Percentiles rank a stretch among this genome's conserved stretches.
Evolutionary conservation across 179 eudicot genomes (phyloP).

Genomic region (Gypsophila paniculata): DNA sequence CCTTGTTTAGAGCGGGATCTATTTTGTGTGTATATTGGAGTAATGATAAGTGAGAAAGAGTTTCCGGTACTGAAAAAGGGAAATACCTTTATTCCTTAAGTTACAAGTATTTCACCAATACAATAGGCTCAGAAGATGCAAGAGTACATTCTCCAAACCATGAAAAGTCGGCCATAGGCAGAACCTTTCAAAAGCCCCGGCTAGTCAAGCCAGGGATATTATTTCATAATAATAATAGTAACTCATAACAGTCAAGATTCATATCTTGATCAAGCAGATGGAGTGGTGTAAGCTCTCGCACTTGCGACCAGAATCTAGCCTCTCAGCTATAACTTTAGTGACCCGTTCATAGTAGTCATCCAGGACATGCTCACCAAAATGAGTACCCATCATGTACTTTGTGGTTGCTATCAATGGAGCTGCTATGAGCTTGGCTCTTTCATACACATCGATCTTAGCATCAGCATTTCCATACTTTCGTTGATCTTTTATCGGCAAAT

Average conservation of each 20-base stretch:
- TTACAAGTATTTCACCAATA: constrained; percentile 6
- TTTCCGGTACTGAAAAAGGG: neutral
- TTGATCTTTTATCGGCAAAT: constrained; percentile 9
- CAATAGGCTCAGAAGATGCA: neutral
- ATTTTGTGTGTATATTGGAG: neutral
- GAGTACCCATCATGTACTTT: constrained; percentile 23
- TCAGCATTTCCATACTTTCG: neutral
- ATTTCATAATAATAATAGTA: neutral
- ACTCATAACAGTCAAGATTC: neutral
- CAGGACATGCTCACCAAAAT: constrained; percentile 19
- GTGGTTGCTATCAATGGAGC: constrained; percentile 22
- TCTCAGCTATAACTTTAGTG: constrained; percentile 19
- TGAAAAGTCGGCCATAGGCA: neutral
- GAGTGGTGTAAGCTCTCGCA: constrained; percentile 22
- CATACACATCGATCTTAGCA: constrained; percentile 5
- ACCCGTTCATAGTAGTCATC: constrained; percentile 20
- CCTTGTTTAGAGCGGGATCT: neutral
- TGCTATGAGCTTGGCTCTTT: constrained; percentile 13
- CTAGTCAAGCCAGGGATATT: neutral
- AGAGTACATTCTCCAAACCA: neutral
- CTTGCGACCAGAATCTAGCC: constrained; percentile 19
- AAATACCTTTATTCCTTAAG: constrained; percentile 3
- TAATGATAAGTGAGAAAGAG: neutral
- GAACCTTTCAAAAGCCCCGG: neutral
- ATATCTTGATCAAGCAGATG: constrained; percentile 18